phyloP scores from a whole-genome alignment of 306 rosid genomes.

The Trifolium dubium region DNA sequence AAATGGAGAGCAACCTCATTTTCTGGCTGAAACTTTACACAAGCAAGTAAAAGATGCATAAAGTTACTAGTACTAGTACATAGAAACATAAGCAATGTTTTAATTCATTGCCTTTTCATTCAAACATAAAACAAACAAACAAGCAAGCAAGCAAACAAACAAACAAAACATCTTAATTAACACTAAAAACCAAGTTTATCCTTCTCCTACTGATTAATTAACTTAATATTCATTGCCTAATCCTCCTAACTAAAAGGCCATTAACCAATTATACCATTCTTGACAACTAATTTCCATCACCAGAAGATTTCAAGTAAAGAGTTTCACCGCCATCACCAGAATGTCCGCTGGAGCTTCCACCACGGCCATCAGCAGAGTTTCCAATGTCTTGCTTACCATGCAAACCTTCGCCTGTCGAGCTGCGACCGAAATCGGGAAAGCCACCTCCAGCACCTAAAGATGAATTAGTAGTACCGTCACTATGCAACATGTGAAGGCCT shows the following conservation, averaged over 20 bases:
- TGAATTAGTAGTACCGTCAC: slow-evolving; percentile 51
- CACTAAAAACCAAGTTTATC: slow-evolving; percentile 18
- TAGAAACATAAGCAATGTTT: slow-evolving; percentile 31
- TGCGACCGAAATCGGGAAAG: slow-evolving; percentile 71
- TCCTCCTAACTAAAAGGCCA: slow-evolving; percentile 41
- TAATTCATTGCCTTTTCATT: slow-evolving; percentile 26
- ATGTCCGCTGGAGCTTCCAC: slow-evolving; percentile 77
- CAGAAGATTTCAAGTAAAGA: slow-evolving; percentile 70
- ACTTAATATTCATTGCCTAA: slow-evolving; percentile 40
- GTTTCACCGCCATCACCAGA: slow-evolving; percentile 80
- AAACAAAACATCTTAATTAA: slow-evolving; percentile 26
- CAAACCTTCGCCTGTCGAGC: slow-evolving; percentile 55
- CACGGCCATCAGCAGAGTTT: slow-evolving; percentile 63
- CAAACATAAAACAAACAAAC: slow-evolving; percentile 38
- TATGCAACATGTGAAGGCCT: slow-evolving; percentile 82
- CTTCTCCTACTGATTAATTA: slow-evolving; percentile 1
- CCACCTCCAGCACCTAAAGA: slow-evolving; percentile 61
- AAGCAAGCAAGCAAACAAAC: slow-evolving; percentile 39
- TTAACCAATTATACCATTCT: slow-evolving; percentile 11
- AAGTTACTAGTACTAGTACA: slow-evolving; percentile 32
- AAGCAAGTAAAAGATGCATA: slow-evolving; percentile 40
- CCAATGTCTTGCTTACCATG: slow-evolving; percentile 86
- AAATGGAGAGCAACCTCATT: not conserved
- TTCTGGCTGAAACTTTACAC: slow-evolving; percentile 38
- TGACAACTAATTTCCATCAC: slow-evolving; percentile 65